Conservation (phyloP, 441 rosid genomes). For the Erodium trifolium region DNA sequence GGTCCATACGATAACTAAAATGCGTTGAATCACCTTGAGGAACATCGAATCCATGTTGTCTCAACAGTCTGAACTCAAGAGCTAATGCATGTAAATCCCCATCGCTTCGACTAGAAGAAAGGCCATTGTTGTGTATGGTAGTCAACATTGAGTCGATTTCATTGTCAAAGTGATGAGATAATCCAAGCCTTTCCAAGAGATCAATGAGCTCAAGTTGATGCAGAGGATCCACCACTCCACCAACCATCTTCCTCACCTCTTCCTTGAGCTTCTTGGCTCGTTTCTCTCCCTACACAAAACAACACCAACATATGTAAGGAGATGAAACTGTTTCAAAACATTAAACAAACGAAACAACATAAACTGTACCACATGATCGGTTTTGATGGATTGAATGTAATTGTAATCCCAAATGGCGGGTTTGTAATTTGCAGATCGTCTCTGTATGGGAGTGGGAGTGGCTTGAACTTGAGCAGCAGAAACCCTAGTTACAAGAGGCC, state of each 20-base stretch:
- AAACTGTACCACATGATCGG: neutral
- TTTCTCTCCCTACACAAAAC: neutral
- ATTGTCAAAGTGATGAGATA: neutral
- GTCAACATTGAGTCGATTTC: neutral
- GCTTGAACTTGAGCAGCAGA: neutral
- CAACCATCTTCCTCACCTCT: neutral
- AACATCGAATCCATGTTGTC: slow-evolving; percentile 14
- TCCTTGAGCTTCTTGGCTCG: neutral
- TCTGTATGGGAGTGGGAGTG: neutral
- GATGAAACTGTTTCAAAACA: neutral
- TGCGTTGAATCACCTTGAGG: slow-evolving; percentile 11
- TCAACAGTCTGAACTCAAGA: neutral
- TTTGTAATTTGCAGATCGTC: neutral
- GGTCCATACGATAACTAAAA: too few species aligned
- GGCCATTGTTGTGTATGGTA: neutral
- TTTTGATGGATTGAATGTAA: neutral
- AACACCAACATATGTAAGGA: neutral
- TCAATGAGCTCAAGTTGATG: neutral
- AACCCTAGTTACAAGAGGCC: neutral
- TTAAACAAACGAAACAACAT: neutral
- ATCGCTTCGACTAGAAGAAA: neutral
- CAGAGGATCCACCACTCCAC: neutral
- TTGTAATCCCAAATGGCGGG: neutral
- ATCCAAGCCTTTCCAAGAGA: neutral
- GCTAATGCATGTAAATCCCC: neutral